Evolutionary conservation across 1,284 basidiomycete genomes (phyloP).

Genomic region (Psilocybe mexicana): DNA sequence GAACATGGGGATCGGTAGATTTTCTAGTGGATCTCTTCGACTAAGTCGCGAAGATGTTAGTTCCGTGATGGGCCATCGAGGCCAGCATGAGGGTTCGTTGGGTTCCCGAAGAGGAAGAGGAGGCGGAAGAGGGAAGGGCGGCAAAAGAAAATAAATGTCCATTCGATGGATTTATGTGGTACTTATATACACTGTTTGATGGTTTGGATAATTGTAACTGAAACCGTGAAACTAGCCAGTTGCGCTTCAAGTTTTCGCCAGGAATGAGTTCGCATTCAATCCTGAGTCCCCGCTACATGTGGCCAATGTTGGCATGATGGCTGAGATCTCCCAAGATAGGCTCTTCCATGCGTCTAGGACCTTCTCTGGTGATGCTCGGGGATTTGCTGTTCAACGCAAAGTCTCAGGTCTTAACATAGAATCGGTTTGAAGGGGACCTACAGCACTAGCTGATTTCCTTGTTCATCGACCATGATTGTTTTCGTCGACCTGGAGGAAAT

Average conservation of each 20-base stretch:
- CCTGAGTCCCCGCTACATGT: constrained; percentile 4
- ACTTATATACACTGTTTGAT: not conserved
- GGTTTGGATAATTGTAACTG: not conserved
- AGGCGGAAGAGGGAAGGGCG: constrained; percentile 18
- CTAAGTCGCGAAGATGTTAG: constrained; percentile 62
- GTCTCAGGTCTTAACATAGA: not conserved
- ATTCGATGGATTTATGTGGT: not conserved
- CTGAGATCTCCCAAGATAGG: constrained; percentile 11
- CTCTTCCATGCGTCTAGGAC: constrained; percentile 7
- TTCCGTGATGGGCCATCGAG: constrained; percentile 32
- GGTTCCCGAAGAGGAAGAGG: constrained; percentile 9
- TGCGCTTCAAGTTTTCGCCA: not conserved
- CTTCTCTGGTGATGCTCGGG: constrained; percentile 16
- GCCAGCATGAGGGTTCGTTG: constrained; percentile 7
- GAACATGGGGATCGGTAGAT: constrained; percentile 76
- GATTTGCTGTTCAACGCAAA: constrained; percentile 19
- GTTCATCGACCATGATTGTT: constrained; percentile 41
- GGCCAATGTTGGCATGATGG: constrained; percentile 14
- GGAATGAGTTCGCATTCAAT: not conserved
- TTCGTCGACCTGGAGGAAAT: constrained; percentile 28
- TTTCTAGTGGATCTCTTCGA: constrained; percentile 64
- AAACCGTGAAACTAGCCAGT: not conserved
- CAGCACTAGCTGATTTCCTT: constrained; percentile 43
- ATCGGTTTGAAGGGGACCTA: constrained; percentile 21
- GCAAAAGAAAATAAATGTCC: constrained; percentile 7